Percentiles rank a stretch among this genome's conserved stretches.
Conservation (phyloP, 352 stramenopile genomes). For the Phytophthora constricta region DNA sequence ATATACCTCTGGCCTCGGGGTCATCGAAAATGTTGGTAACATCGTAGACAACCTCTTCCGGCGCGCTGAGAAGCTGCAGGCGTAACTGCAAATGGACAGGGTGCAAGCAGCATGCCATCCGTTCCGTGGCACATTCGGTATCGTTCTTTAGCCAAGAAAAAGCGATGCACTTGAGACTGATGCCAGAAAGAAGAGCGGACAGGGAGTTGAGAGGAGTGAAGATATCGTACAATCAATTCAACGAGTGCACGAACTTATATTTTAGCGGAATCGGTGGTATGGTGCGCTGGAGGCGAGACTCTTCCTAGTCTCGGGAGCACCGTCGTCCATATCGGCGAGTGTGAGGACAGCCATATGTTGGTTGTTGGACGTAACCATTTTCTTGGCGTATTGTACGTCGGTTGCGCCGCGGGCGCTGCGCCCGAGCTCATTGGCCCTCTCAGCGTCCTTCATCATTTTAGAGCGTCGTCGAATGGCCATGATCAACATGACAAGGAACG, state of each 20-base stretch:
- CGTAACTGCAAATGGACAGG: conserved; percentile 37
- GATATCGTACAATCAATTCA: conserved; percentile 9
- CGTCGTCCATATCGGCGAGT: conserved; percentile 25
- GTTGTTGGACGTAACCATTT: conserved; percentile 25
- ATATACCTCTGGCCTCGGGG: conserved; percentile 93
- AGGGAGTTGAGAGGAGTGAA: conserved; percentile 11
- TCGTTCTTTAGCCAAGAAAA: conserved; percentile 2
- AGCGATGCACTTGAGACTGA: conserved; percentile 1
- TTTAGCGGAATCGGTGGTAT: conserved; percentile 41
- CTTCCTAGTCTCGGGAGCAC: conserved; percentile 16
- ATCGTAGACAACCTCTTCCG: conserved; percentile 97
- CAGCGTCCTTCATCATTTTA: conserved; percentile 35
- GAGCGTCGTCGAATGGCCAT: conserved; percentile 44
- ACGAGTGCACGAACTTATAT: conserved; percentile 24
- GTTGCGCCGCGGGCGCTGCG: conserved; percentile 29
- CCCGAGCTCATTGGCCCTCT: conserved; percentile 44
- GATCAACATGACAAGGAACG: conserved; percentile 53
- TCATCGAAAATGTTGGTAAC: conserved; percentile 97
- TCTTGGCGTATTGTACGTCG: conserved; percentile 39
- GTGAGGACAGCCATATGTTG: conserved; percentile 12
- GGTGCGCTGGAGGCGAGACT: conserved; percentile 33
- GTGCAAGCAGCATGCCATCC: conserved; percentile 19
- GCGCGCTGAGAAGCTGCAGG: conserved; percentile 84
- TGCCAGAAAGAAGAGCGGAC: conserved; percentile 6
- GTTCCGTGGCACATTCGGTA: background rate